Evolutionary conservation across 2,329 filamentous ascomycete genomes (phyloP), one percentile per base, ranked within the genome.

Genomic region (Microdochium paspali): DNA sequence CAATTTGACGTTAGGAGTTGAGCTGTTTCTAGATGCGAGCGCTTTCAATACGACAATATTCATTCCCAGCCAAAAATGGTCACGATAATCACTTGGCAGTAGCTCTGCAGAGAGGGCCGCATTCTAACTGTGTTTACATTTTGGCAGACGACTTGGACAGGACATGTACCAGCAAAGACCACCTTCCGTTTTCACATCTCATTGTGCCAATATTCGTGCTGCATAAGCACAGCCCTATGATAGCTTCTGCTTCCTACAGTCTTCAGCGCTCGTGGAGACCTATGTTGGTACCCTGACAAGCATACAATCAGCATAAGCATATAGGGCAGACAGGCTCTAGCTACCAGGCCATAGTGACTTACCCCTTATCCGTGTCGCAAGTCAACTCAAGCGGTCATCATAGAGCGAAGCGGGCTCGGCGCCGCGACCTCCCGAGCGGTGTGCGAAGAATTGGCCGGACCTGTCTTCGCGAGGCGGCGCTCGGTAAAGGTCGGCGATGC

Each of bases 381-480:
- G 51, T 51, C 55, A 63, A 63, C 72, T 77, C 71, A 80, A 76
- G 70, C 72, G 74, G 72, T 80, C 79, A 77, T 82, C 69, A 81
- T 74, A 70, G 76, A 77, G 70, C 79, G 80, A 72, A 84, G 79
- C 70, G 80, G 80, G 71, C 80, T 84, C 58, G 79, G 80, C 64
- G 73, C 77, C 62, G 72, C 72, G 66, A 76, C 76, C 68, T 75
- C 70, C 62, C 57, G 61, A 53, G 60, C 66, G 61, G 61, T 66
- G 57, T 67, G 66, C 62, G 66, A 66, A 58, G 69, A 69, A 59
- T 60, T 68, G 61, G 66, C 71, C 61, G 62, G 58, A 57, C 65
- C 64, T 56, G 64, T 69, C 61, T 70, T 71, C 64, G 65, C 64
- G 63, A 71, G 63, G 60, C 71, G 70, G 64, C 66, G 69, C 63